A percentile compares a stretch with the other conserved stretches of the same genome.
phyloP scores from a whole-genome alignment of 2,329 filamentous ascomycete species.

The Phaeosphaeriaceae sp. region DNA sequence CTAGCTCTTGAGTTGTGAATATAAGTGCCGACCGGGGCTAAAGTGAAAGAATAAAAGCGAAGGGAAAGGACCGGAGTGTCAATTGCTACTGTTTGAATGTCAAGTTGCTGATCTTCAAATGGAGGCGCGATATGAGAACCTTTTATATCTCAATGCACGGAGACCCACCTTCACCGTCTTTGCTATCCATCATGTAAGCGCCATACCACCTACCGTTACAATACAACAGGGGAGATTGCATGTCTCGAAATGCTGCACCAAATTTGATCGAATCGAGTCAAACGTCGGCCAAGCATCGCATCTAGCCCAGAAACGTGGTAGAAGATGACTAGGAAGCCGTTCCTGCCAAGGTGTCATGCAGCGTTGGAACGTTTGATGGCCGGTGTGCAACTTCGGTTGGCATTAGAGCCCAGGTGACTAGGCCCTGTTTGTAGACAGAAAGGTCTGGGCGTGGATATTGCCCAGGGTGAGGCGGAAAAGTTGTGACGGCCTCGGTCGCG shows the following conservation, averaged over 20 bases:
- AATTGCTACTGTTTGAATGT: constrained; percentile 29
- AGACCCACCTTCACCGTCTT: not conserved
- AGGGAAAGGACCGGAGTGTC: constrained; percentile 17
- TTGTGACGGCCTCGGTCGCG: constrained; percentile 39
- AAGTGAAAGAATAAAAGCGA: constrained; percentile 28
- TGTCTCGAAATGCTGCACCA: constrained; percentile 37
- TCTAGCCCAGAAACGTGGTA: constrained; percentile 5
- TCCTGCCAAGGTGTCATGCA: constrained; percentile 39
- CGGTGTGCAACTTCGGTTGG: constrained; percentile 40
- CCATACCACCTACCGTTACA: constrained; percentile 20
- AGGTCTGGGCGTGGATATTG: constrained; percentile 22
- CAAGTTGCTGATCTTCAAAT: constrained; percentile 34
- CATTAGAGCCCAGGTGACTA: constrained; percentile 29
- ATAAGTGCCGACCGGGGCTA: constrained; percentile 41
- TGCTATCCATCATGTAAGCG: constrained; percentile 13
- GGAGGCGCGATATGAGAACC: constrained; percentile 7
- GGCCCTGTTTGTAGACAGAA: constrained; percentile 20
- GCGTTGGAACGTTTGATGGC: constrained; percentile 44
- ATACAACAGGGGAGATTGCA: constrained; percentile 23
- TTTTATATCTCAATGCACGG: constrained; percentile 37
- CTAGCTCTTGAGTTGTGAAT: constrained; percentile 41
- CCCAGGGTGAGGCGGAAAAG: constrained; percentile 24
- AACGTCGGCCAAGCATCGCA: constrained; percentile 13
- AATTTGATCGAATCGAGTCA: constrained; percentile 14
- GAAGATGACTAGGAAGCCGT: constrained; percentile 31